Percentiles rank a stretch among this genome's conserved stretches.
phyloP scores from a whole-genome alignment of 805 yeast genomes.

The Candida ficus region DNA sequence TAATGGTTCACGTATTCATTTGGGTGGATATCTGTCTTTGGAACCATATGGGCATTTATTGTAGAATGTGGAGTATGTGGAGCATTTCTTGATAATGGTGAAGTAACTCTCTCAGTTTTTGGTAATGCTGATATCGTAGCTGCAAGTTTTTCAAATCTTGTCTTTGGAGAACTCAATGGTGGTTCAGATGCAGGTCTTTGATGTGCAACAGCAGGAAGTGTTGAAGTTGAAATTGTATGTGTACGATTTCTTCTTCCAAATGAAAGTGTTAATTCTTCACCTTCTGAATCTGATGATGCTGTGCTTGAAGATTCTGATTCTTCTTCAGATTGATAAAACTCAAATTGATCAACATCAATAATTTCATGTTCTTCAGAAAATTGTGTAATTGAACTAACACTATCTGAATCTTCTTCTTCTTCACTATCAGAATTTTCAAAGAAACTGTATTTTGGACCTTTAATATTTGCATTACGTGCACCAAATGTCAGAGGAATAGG shows the following conservation, averaged over 20 bases:
- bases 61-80: constrained; percentile 29
- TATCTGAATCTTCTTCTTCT: constrained; percentile 3
- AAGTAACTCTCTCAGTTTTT: constrained; percentile 23
- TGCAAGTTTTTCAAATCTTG: not conserved
- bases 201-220: not conserved
- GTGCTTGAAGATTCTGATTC: not conserved
- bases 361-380: not conserved
- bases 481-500: no score
- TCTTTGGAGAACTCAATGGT: not conserved
- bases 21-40: constrained; percentile 1
- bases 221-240: constrained; percentile 8
- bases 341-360: constrained; percentile 32
- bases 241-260: constrained; percentile 22
- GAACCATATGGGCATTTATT: constrained; percentile 24
- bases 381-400: not conserved
- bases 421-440: constrained; percentile 18
- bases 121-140: not conserved
- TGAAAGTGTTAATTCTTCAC: constrained; percentile 4
- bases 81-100: constrained; percentile 32
- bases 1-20: constrained; percentile 36
- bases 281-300: constrained; percentile 5
- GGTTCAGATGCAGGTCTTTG: not conserved
- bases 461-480: no score
- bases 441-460: constrained; percentile 20
- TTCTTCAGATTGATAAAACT: constrained; percentile 12